Evolutionary conservation across 345 rosid genomes (phyloP), one percentile per base, ranked within the genome.

Genomic region (Schrenkiella parvula): DNA sequence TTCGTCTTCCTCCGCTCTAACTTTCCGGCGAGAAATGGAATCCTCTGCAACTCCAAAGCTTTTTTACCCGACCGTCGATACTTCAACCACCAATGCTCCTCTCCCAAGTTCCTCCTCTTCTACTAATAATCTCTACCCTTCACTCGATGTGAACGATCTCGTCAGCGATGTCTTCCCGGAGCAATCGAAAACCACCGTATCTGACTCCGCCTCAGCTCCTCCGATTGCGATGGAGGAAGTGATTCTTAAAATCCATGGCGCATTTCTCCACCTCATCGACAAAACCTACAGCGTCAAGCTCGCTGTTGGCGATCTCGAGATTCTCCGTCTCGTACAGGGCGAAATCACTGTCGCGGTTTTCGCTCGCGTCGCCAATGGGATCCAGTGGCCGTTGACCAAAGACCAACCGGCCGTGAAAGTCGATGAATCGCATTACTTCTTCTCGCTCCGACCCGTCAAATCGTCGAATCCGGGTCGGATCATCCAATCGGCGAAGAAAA

Each of bases 341-440:
- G 64, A 74, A 4, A 82, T 87, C 52, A 75, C 73, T 8, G 85
- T 95, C 15, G 95, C 96, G 0, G 86, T 88, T 7, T 83, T 91
- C 29, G 97, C 88, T 28, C 81, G 88, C 2, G 90, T 91, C 13
- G 80, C 81, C n/a, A 83, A 91, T 28, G 97, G 91, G 68, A 83
- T 88, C 68, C 96, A 95, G 23, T 95, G 99, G 97, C 97, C 97
- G 18, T 79, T 95, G 22, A 81, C 85, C 37, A 84, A 76, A 65
- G 92, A 91, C 15, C 85, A 29, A 58, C 85, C 95, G 18, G 77
- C 85, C 10, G 97, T 91, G 1, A 91, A 86, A 51, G 79, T 95
- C 9, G 99, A 89, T 9, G 90, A 83, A 15, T 88, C 97, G 5
- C 99, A 95, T 73, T 95, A 95, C 64, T 95, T 95, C 80, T 95